Evolutionary conservation across 179 eudicot species (phyloP).

Genomic region (Silene noctiflora): DNA sequence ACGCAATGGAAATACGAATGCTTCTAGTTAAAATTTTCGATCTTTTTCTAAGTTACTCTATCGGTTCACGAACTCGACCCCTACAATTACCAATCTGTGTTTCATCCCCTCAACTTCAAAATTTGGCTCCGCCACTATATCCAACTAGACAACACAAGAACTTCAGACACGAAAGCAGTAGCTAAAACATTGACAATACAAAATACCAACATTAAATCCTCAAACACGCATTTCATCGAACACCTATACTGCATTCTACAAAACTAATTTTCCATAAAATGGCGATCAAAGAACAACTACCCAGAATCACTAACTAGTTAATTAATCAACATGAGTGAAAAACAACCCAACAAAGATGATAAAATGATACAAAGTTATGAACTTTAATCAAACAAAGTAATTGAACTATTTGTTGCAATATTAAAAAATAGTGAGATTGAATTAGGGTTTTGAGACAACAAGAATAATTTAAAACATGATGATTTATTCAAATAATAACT

Average conservation of each 20-base stretch:
- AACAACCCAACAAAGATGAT: background rate
- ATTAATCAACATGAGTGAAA: conserved; percentile 1
- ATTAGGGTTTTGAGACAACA: too few species aligned
- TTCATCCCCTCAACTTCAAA: background rate
- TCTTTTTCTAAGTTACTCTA: too few species aligned
- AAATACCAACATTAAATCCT: background rate
- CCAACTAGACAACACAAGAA: background rate
- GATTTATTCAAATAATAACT: background rate
- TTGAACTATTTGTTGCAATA: background rate
- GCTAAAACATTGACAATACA: background rate
- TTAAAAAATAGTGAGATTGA: too few species aligned
- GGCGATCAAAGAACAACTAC: conserved; percentile 15
- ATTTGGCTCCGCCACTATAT: background rate
- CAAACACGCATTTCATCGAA: conserved; percentile 23
- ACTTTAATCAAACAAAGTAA: conserved; percentile 1
- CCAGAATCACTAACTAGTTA: background rate
- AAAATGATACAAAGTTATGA: background rate
- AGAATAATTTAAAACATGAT: background rate
- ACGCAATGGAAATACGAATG: background rate
- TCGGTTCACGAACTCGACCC: background rate
- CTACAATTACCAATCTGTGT: background rate
- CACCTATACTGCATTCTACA: conserved; percentile 18
- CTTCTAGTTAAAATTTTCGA: background rate
- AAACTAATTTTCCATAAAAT: background rate
- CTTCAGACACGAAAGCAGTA: background rate